phyloP scores from a whole-genome alignment of 352 stramenopile species.

The Phytophthora sp. region DNA sequence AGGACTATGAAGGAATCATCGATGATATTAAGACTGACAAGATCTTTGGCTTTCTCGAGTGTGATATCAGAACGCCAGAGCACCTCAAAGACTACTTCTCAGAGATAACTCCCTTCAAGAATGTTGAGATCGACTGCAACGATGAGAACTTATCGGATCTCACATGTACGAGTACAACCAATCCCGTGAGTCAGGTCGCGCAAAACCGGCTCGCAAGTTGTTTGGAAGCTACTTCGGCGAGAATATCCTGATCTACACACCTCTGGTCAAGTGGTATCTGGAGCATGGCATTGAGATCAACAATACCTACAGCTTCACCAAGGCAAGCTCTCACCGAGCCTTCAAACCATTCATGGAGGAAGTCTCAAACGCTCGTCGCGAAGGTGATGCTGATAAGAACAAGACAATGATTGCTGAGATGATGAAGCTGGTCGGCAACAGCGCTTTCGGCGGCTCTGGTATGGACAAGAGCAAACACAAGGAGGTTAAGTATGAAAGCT shows the following conservation, averaged over 20 bases:
- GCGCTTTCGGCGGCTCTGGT: neutral
- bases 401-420: neutral
- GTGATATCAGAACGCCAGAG: neutral
- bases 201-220: neutral
- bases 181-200: neutral
- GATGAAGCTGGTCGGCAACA: neutral
- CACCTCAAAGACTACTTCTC: neutral
- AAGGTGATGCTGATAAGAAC: neutral
- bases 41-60: neutral
- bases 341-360: neutral
- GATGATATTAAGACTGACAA: neutral
- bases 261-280: neutral
- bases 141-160: neutral
- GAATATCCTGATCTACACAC: neutral
- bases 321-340: neutral
- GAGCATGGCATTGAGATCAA: neutral
- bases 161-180: neutral
- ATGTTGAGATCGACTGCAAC: neutral
- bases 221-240: neutral
- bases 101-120: neutral
- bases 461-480: conserved; percentile 1
- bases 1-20: neutral
- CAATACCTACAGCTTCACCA: neutral
- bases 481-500: neutral
- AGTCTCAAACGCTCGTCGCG: neutral